Percentiles rank a stretch among this genome's conserved stretches.
These are phyloP conservation scores for Aspergillus coremiiformis DNA, from an alignment of 495 filamentous ascomycete species.

Conservation along the genomic window DNA sequence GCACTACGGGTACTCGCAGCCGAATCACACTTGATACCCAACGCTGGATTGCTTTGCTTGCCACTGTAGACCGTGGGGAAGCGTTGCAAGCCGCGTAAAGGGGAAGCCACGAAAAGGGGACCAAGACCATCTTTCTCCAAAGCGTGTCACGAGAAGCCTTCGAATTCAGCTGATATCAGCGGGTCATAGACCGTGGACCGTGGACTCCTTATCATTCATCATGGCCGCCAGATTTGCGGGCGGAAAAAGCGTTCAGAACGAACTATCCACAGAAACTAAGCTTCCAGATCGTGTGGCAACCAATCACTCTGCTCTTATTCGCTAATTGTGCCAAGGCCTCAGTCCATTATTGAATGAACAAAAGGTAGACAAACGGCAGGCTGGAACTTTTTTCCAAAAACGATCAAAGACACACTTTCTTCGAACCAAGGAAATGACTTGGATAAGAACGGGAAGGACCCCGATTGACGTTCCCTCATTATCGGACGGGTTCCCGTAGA, in stretches of 20 bases:
- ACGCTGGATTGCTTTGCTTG: neutral
- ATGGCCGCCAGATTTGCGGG: neutral
- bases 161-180: neutral
- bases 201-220: neutral
- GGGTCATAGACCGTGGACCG: neutral
- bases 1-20: neutral
- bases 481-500: no score
- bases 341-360: no score
- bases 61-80: no score
- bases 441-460: neutral
- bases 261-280: neutral
- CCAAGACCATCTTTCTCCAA: neutral
- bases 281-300: no score
- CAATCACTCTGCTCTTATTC: no score
- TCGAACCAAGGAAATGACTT: neutral
- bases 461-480: no score
- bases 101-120: neutral
- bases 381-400: neutral
- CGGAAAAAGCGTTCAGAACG: no score
- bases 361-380: no score
- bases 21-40: neutral
- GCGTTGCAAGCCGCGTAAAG: neutral
- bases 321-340: no score
- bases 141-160: neutral
- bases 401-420: neutral